Conservation (phyloP, 345 rosid species). For the Microthlaspi erraticum region DNA sequence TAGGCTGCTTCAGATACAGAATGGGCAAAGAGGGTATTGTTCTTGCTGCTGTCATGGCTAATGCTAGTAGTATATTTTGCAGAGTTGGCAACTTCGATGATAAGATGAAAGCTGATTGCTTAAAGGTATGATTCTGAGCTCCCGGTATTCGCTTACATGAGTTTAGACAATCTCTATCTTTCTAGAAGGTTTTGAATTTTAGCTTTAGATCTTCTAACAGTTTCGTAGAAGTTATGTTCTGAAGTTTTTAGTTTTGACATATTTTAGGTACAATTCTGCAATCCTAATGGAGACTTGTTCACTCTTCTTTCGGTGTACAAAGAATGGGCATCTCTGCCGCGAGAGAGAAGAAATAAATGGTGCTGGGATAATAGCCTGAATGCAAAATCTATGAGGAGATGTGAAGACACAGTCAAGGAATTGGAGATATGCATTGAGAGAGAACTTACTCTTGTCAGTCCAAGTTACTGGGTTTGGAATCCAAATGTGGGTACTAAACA, state of each 20-base stretch:
- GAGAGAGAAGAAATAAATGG: slow-evolving; percentile 68
- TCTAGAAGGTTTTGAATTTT: background rate
- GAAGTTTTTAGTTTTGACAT: slow-evolving; percentile 21
- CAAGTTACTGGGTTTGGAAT: slow-evolving; percentile 71
- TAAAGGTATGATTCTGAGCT: slow-evolving; percentile 51
- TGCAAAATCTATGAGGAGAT: slow-evolving; percentile 92
- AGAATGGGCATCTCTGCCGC: slow-evolving; percentile 70
- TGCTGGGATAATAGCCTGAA: slow-evolving; percentile 94
- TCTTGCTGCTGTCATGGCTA: slow-evolving; percentile 91
- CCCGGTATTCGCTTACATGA: background rate
- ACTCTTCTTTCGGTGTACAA: slow-evolving; percentile 83
- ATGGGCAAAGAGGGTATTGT: slow-evolving; percentile 84
- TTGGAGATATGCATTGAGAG: slow-evolving; percentile 66
- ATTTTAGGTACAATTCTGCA: slow-evolving; percentile 72
- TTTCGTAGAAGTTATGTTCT: slow-evolving; percentile 17
- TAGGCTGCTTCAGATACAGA: slow-evolving; percentile 55
- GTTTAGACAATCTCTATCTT: background rate
- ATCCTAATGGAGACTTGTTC: slow-evolving; percentile 78
- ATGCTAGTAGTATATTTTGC: slow-evolving; percentile 88
- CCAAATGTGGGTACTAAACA: slow-evolving; percentile 51
- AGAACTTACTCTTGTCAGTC: slow-evolving; percentile 66
- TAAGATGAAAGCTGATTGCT: slow-evolving; percentile 77
- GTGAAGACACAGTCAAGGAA: slow-evolving; percentile 77
- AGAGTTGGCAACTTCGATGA: slow-evolving; percentile 76
- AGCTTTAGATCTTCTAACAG: slow-evolving; percentile 10